phyloP scores from a whole-genome alignment of 108 stramenopile genomes.

The Skeletonema tropicum region DNA sequence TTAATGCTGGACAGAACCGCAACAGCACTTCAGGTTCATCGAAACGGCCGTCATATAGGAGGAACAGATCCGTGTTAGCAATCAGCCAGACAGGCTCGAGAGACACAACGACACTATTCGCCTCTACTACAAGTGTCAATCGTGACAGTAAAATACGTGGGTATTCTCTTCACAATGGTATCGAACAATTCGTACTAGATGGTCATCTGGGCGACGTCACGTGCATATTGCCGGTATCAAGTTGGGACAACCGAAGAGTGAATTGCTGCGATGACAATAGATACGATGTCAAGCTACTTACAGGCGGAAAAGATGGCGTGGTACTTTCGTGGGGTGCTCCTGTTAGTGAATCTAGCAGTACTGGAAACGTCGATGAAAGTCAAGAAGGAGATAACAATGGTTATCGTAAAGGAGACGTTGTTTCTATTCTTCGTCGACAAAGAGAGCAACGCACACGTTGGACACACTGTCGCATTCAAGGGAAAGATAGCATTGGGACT shows the following conservation, averaged over 20 bases:
- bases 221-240: conserved; percentile 39
- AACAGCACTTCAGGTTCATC: conserved; percentile 1
- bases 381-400: not conserved
- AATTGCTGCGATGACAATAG: conserved; percentile 21
- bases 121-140: conserved; percentile 4
- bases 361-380: not conserved
- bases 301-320: conserved; percentile 79
- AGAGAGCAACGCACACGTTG: not conserved
- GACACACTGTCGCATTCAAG: not conserved
- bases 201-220: conserved; percentile 71
- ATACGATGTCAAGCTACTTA: conserved; percentile 45
- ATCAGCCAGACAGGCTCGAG: conserved; percentile 21
- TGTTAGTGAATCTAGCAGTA: not conserved
- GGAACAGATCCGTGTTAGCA: not conserved
- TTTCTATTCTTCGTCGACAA: not conserved
- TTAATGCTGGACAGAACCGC: not conserved
- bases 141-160: conserved; percentile 35
- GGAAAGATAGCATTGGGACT: not conserved
- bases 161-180: conserved; percentile 65
- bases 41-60: conserved; percentile 5
- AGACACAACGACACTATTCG: conserved; percentile 28
- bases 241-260: conserved; percentile 26
- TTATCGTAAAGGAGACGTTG: not conserved
- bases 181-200: conserved; percentile 49
- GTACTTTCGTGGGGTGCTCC: conserved; percentile 73